Conservation (phyloP, 1,139 yeast species). For the Magnusiomyces suaveolens region DNA sequence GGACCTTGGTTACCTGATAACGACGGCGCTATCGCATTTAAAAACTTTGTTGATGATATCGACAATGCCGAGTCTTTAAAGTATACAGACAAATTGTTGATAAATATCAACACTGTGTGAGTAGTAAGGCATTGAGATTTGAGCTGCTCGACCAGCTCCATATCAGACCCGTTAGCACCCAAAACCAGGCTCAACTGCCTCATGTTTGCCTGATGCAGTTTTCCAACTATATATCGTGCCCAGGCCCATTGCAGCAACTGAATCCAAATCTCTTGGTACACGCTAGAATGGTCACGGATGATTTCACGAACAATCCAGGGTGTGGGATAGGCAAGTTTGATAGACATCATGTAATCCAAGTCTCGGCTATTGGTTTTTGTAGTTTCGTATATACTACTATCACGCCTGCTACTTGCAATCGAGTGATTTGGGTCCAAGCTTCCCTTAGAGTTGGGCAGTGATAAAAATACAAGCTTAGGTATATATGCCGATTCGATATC, state of each 20-base stretch:
- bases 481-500: neutral
- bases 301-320: constrained; percentile 5
- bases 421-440: neutral
- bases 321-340: constrained; percentile 1
- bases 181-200: neutral
- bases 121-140: neutral
- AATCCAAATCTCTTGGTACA: constrained; percentile 2
- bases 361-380: neutral
- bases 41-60: neutral
- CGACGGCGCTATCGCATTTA: neutral
- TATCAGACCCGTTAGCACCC: neutral
- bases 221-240: neutral
- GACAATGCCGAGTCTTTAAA: neutral
- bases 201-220: neutral
- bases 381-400: neutral
- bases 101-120: neutral
- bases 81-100: neutral
- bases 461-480: neutral
- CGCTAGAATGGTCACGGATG: neutral
- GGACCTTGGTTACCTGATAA: neutral
- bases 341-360: neutral
- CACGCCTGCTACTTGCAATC: neutral
- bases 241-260: constrained; percentile 5
- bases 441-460: neutral
- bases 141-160: neutral